These are phyloP conservation scores for Basidiobolus meristosporus DNA, from an alignment of 371 early-diverging fungal genomes.

Conservation along the genomic window DNA sequence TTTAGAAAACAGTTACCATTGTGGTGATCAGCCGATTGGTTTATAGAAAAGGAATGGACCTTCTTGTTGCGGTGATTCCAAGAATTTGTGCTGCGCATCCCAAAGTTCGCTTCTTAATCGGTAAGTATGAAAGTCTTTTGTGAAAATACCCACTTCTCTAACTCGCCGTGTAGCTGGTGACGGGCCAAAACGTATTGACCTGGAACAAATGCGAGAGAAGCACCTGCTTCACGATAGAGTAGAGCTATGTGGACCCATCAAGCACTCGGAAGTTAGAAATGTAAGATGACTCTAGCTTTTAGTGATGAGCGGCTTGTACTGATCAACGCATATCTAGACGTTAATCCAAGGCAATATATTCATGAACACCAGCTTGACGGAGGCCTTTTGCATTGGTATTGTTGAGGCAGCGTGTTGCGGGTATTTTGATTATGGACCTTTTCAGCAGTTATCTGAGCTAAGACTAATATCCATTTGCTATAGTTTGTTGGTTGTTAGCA, in stretches of 20 bases:
- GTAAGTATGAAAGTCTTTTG: conserved; percentile 12
- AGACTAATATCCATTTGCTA: conserved; percentile 1
- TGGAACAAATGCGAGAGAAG: conserved; percentile 96
- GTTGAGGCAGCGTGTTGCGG: conserved; percentile 98
- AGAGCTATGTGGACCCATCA: conserved; percentile 72
- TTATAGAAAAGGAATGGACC: conserved; percentile 92
- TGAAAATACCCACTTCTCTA: conserved; percentile 2
- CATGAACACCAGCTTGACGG: conserved; percentile 96
- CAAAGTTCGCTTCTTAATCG: conserved; percentile 82
- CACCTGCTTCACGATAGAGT: conserved; percentile 87
- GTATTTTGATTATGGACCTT: conserved; percentile 33
- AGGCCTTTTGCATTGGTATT: conserved; percentile 98
- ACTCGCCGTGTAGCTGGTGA: conserved; percentile 51
- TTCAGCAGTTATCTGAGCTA: too few relatives aligned
- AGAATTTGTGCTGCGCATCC: conserved; percentile 72
- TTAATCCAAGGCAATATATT: conserved; percentile 94
- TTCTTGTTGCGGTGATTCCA: conserved; percentile 85
- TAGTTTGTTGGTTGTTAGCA: conserved; percentile 90
- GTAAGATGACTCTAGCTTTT: conserved; percentile 15
- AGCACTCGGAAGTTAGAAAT: conserved; percentile 69
- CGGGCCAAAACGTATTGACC: conserved; percentile 88
- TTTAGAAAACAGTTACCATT: conserved; percentile 48
- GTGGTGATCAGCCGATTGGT: conserved; percentile 89
- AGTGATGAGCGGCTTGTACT: neutral
- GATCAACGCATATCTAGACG: conserved; percentile 11